These are phyloP conservation scores for Emergomyces africanus DNA, from an alignment of 2,329 filamentous ascomycete genomes.

Conservation along the genomic window DNA sequence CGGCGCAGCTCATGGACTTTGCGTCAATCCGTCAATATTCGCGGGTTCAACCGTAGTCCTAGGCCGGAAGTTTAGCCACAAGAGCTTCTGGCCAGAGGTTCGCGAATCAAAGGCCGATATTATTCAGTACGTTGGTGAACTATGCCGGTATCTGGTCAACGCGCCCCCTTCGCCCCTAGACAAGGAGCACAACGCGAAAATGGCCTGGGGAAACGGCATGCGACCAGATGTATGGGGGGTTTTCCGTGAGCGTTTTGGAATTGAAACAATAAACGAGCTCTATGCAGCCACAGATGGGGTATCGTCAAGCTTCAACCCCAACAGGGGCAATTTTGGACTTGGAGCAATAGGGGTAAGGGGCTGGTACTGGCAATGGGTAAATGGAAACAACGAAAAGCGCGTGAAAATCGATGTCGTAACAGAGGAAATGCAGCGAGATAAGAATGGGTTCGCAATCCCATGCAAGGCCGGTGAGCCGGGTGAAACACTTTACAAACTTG, in stretches of 20 bases:
- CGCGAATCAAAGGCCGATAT: slow-evolving; percentile 31
- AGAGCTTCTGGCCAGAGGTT: slow-evolving; percentile 35
- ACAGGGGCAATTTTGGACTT: neutral
- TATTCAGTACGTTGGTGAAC: slow-evolving; percentile 36
- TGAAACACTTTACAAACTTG: neutral
- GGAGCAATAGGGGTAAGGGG: slow-evolving; percentile 1
- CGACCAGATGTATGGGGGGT: slow-evolving; percentile 29
- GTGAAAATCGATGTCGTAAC: slow-evolving; percentile 3
- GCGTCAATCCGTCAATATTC: slow-evolving; percentile 29
- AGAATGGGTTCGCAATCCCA: neutral
- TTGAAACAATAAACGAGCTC: slow-evolving; percentile 27
- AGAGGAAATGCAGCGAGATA: neutral
- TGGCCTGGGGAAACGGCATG: slow-evolving; percentile 35
- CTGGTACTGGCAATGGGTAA: neutral
- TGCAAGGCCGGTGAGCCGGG: neutral
- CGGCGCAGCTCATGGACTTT: slow-evolving; percentile 34
- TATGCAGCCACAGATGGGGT: slow-evolving; percentile 28
- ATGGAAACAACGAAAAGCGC: slow-evolving; percentile 1
- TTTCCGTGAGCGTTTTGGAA: slow-evolving; percentile 27
- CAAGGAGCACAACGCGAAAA: slow-evolving; percentile 31
- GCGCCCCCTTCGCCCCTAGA: slow-evolving; percentile 34
- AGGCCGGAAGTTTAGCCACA: slow-evolving; percentile 34
- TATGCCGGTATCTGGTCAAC: slow-evolving; percentile 37
- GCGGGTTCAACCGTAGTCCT: slow-evolving; percentile 32
- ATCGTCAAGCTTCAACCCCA: slow-evolving; percentile 1